Evolutionary conservation across 2,329 filamentous ascomycete species (phyloP), one percentile per base, ranked within the genome.

Genomic region (Xylariales sp.): DNA sequence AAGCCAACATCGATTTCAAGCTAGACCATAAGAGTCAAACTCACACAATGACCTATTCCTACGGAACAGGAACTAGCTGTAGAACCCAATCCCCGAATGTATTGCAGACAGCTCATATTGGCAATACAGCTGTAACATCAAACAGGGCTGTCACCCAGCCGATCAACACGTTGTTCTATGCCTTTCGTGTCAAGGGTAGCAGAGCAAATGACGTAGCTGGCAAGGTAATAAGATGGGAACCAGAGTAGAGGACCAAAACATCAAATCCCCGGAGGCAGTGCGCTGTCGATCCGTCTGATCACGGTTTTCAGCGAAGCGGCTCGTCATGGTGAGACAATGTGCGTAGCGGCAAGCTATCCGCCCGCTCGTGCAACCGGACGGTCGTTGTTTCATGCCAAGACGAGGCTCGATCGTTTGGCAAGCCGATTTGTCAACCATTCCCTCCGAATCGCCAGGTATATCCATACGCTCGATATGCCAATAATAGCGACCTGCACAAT

Each of bases 211-310:
- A 27, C 24, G 24, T 27, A 27, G 24, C 24, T 8, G 16, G 5
- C 5, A 5, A 34, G 16, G n/a, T 8, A 20, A 14, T 9, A 2
- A 16, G 16, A 12, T 16, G 9, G 18, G 16, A 10, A 20, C 11
- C n/a, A 12, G n/a, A 31, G 16, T 7, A 14, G 8, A 31, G 29
- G 8, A 14, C n/a, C 24, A 19, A 7, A 19, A 22, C 15, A 16
- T 20, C 11, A 21, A 24, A 10, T n/a, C 10, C 20, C 14, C 4
- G 25, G 35, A 38, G 37, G 37, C 37, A 27, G 18, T 31, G n/a
- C n/a, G n/a, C 16, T 22, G 28, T 40, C 9, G 38, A 34, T 32
- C 38, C 38, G 38, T 40, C 38, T 40, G 38, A 40, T 40, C 28
- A 40, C 16, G 29, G 38, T 19, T 32, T 22, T 32, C 29, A 33